Conservation (phyloP, 495 filamentous ascomycete genomes). For the Neurospora intermedia region DNA sequence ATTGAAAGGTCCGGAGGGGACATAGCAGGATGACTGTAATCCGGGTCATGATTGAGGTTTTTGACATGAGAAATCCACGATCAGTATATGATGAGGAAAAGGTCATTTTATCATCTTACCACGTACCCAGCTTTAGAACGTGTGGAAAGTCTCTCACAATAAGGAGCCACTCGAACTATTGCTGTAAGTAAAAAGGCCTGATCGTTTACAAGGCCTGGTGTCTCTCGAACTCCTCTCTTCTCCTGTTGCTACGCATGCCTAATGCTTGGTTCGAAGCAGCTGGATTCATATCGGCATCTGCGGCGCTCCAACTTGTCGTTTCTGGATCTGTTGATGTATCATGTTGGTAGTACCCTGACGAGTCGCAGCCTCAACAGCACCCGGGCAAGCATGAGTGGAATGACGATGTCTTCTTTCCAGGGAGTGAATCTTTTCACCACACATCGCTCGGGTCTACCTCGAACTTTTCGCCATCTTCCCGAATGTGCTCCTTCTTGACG, state of each 20-base stretch:
- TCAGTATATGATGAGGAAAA: neutral
- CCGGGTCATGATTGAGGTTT: neutral
- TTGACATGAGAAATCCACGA: neutral
- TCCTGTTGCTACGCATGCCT: neutral
- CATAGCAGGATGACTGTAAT: neutral
- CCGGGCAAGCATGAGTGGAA: neutral
- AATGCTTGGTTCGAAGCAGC: neutral
- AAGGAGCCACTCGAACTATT: neutral
- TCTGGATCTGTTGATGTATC: neutral
- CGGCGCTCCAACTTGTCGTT: neutral
- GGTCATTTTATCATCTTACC: neutral
- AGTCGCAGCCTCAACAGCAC: neutral
- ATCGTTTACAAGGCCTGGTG: neutral
- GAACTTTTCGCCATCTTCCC: conserved; percentile 73
- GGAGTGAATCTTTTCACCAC: conserved; percentile 40
- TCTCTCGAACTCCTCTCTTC: neutral
- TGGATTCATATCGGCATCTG: neutral
- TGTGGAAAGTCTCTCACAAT: neutral
- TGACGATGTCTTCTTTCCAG: neutral
- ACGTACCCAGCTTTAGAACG: neutral
- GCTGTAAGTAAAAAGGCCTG: neutral
- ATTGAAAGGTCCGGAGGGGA: neutral
- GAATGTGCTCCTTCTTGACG: conserved; percentile 61
- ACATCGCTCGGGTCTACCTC: conserved; percentile 76
- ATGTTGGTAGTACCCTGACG: neutral